Conservation (phyloP, 2,329 filamentous ascomycete species). For the Stenocarpella maydis region DNA sequence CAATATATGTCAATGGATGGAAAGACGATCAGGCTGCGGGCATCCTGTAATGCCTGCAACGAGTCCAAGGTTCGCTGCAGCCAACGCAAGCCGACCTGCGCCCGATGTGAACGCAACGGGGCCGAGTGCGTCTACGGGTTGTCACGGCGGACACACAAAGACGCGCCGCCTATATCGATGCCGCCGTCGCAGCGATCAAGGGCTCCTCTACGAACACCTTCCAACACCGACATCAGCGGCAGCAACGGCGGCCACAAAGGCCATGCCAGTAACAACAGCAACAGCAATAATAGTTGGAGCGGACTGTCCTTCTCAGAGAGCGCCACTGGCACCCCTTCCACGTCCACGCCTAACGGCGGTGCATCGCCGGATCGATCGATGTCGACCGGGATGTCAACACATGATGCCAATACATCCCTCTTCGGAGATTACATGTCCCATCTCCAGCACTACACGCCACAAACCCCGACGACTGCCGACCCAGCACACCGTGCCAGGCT, state of each 20-base stretch:
- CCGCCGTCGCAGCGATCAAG: conserved; percentile 16
- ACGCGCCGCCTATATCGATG: conserved; percentile 18
- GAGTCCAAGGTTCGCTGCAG: conserved; percentile 30
- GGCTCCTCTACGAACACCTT: not conserved
- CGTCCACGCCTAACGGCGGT: not conserved
- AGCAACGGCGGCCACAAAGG: not conserved
- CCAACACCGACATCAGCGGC: not conserved
- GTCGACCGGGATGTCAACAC: not conserved
- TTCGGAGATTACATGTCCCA: conserved; percentile 18
- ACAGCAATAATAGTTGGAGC: not conserved
- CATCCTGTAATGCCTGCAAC: conserved; percentile 30
- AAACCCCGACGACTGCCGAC: not conserved
- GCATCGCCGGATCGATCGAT: not conserved
- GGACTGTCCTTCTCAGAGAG: not conserved
- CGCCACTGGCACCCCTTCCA: not conserved
- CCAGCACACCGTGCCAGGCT: not conserved
- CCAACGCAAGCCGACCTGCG: conserved; percentile 19
- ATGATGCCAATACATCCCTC: not conserved
- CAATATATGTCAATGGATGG: not conserved
- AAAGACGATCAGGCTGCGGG: conserved; percentile 16
- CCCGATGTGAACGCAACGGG: conserved; percentile 9
- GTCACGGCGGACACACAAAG: conserved; percentile 22
- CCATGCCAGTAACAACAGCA: not conserved
- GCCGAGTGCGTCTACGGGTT: conserved; percentile 21
- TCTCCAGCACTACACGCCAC: not conserved